Percentiles rank a stretch among this genome's conserved stretches.
These are phyloP conservation scores for Aspergillus persii DNA, from an alignment of 2,329 filamentous ascomycete species.

Conservation along the genomic window DNA sequence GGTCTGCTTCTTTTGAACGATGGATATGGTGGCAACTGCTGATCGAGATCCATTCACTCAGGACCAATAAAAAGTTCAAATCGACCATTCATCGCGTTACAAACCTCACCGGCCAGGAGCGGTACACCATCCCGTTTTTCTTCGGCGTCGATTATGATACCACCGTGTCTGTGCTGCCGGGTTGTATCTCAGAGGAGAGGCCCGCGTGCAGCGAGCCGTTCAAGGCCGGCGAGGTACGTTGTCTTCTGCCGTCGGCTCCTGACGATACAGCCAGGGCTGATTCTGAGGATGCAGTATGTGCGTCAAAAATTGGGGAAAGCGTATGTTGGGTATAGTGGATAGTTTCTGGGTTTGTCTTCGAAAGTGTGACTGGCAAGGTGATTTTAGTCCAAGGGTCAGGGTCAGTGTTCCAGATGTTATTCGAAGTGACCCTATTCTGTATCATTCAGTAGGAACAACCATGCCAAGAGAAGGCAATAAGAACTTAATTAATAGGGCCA, in stretches of 20 bases:
- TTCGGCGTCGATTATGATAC: constrained; percentile 42
- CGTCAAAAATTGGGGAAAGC: background rate
- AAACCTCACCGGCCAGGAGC: constrained; percentile 37
- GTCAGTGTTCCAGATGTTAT: background rate
- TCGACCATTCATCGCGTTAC: constrained; percentile 42
- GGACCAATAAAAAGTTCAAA: constrained; percentile 41
- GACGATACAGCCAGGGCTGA: background rate
- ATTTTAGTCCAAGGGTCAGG: background rate
- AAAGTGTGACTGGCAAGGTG: background rate
- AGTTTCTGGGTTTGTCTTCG: background rate
- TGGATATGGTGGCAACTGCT: no score
- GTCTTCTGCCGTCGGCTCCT: background rate
- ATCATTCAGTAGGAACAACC: background rate
- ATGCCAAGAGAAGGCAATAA: background rate
- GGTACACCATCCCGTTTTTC: constrained; percentile 43
- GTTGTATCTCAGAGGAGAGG: background rate
- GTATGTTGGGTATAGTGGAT: background rate
- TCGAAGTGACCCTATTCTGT: no score
- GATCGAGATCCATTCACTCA: background rate
- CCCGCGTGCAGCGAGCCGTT: background rate
- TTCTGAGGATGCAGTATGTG: background rate
- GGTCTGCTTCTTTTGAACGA: no score
- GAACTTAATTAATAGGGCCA: background rate
- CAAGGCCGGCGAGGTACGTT: background rate
- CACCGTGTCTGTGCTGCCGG: background rate